These are phyloP conservation scores for Boletellus ananiceps DNA, from an alignment of 768 basidiomycete species.

Conservation along the genomic window DNA sequence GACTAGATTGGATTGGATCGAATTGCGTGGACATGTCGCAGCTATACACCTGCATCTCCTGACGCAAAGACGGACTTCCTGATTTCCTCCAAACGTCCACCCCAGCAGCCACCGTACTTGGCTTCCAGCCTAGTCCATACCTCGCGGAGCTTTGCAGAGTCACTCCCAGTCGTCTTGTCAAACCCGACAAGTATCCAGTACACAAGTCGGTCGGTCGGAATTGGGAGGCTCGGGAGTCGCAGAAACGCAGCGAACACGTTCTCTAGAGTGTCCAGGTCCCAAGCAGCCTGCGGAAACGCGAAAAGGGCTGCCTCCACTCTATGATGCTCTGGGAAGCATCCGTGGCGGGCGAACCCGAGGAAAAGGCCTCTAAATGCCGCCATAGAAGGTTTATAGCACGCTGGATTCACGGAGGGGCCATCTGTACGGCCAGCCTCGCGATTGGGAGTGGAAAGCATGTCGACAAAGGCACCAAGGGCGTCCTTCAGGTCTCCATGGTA, in stretches of 20 bases:
- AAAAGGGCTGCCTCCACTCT: conserved; percentile 2
- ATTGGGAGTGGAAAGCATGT: conserved; percentile 55
- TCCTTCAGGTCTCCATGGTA: conserved; percentile 63
- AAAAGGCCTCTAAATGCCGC: conserved; percentile 69
- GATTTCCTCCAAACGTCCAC: conserved; percentile 43
- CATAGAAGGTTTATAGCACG: conserved; percentile 40
- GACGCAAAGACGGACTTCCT: conserved; percentile 35
- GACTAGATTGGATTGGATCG: conserved; percentile 2
- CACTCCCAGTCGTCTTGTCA: conserved; percentile 51
- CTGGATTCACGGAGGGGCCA: conserved; percentile 27
- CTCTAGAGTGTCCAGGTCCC: conserved; percentile 56
- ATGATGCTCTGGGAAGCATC: conserved; percentile 23
- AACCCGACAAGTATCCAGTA: conserved; percentile 71
- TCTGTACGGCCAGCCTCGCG: conserved; percentile 30
- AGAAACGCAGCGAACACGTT: conserved; percentile 61
- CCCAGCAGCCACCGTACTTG: conserved; percentile 46
- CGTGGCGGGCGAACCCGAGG: conserved; percentile 67
- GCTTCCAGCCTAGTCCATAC: conserved; percentile 56
- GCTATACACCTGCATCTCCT: conserved; percentile 1
- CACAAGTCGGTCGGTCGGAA: conserved; percentile 43
- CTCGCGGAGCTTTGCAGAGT: conserved; percentile 45
- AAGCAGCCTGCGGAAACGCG: conserved; percentile 26
- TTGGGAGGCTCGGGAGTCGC: conserved; percentile 41
- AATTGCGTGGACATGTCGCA: neutral
- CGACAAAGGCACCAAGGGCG: conserved; percentile 55